Base-by-base conservation (phyloP, 805 yeast species). In the Starmerella riodocensis region DNA sequence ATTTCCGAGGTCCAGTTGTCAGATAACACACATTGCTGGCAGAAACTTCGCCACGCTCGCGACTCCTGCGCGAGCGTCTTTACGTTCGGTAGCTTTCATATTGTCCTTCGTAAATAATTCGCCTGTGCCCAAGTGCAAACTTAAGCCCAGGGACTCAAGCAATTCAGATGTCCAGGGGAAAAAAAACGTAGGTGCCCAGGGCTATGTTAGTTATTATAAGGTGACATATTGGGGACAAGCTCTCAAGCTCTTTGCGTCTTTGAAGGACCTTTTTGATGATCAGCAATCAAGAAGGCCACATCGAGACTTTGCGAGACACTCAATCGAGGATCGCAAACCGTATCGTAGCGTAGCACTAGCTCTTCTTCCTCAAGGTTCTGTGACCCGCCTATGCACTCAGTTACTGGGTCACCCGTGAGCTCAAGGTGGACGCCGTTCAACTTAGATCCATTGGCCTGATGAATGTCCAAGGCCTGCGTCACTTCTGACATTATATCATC, bases 331-430 rank as follows among this genome's bases (percentile, higher is more conserved):
- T 63, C 68, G 40, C 68, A 63, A 6, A 61, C 66, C 1, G 68
- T 64, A 30, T 64, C 64, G 47, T 63, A 63, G 25, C 65, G 55
- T 22, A 63, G 47, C 8, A 52, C 55, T 32, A 62, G 51, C 36
- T 62, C 64, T 47, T 61, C 64, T 33, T 62, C 63, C 27, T 49
- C 60, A 20, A 62, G 49, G 28, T 49, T 49, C 42, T 59, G 60
- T 16, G 65, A 59, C 6, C 66, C 66, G 27, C 67, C 67, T 41
- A 63, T 59, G 42, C 68, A 63, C 49, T 63, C 68, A 4, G 68
- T 63, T 18, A 63, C 67, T 6, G 61, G 57, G 34, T 63, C 68
- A 6, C 68, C 68, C 5, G 69, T 63, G 24, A 63, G 54, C 45
- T 63, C 68, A 20, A 63, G 48, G 41, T 63, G 68, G 11, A 64